phyloP scores from a whole-genome alignment of 225 moss, liverwort and hornwort species.

The Marchantia polymorpha region DNA sequence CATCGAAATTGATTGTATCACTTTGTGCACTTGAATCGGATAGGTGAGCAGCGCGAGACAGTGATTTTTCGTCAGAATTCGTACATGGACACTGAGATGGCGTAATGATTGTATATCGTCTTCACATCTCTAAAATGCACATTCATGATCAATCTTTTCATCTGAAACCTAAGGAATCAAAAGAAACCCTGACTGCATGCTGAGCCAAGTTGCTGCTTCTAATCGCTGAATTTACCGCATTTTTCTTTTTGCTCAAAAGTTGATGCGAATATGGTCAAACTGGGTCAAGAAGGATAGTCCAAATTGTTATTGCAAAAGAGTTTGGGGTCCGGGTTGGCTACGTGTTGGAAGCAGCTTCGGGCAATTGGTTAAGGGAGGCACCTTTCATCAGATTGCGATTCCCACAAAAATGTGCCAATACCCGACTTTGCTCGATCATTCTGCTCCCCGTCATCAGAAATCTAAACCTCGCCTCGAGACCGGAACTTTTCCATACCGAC shows the following conservation, averaged over 20 bases:
- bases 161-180: too few species aligned
- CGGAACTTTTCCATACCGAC: conserved; percentile 11
- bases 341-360: neutral
- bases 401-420: neutral
- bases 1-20: neutral
- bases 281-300: too few species aligned
- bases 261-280: neutral
- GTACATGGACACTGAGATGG: neutral
- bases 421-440: neutral
- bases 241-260: neutral
- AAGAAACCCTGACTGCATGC: neutral
- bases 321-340: too few species aligned
- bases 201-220: neutral
- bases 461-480: conserved; percentile 7
- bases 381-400: neutral
- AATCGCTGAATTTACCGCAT: neutral
- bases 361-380: neutral
- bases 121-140: neutral
- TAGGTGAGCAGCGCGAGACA: neutral
- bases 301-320: neutral
- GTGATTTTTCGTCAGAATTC: neutral
- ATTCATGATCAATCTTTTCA: neutral
- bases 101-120: neutral
- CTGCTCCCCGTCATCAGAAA: neutral
- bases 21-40: neutral